Percentiles rank a stretch among this genome's conserved stretches.
Evolutionary conservation across 331 rosid genomes (phyloP).

Genomic region (Rosa hybrid): DNA sequence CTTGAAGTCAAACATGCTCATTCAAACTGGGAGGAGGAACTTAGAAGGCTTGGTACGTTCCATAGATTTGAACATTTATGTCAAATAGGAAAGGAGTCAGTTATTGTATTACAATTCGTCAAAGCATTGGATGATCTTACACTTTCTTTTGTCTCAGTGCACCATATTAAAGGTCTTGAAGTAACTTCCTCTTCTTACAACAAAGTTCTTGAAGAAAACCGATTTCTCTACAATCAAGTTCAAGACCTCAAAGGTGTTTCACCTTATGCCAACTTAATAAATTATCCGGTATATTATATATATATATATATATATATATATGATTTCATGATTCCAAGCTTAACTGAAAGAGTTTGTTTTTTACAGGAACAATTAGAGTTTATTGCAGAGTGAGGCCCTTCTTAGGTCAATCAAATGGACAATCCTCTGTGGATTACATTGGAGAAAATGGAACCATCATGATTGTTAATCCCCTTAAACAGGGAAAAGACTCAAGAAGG

Average conservation of each 20-base stretch:
- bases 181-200: slow-evolving; percentile 89
- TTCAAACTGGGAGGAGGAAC: slow-evolving; percentile 74
- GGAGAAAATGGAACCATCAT: slow-evolving; percentile 97
- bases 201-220: slow-evolving; percentile 86
- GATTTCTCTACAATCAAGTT: slow-evolving; percentile 87
- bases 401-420: slow-evolving; percentile 71
- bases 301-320: not conserved
- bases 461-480: slow-evolving; percentile 87
- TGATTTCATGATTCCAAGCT: not conserved
- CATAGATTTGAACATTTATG: slow-evolving; percentile 7
- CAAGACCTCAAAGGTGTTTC: slow-evolving; percentile 92
- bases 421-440: slow-evolving; percentile 78
- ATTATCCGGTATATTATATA: not conserved
- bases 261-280: not conserved
- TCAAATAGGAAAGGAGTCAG: not conserved
- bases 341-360: slow-evolving; percentile 20
- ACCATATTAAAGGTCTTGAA: slow-evolving; percentile 76
- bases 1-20: slow-evolving; percentile 65
- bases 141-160: slow-evolving; percentile 41
- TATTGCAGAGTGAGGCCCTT: slow-evolving; percentile 97
- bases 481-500: slow-evolving; percentile 81
- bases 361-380: slow-evolving; percentile 83
- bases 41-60: slow-evolving; percentile 70
- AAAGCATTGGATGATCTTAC: slow-evolving; percentile 15
- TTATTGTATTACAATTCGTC: not conserved